Percentiles rank a stretch among this genome's conserved stretches.
Evolutionary conservation across 768 basidiomycete genomes (phyloP).

Genomic region (Rubroboletus satanas): DNA sequence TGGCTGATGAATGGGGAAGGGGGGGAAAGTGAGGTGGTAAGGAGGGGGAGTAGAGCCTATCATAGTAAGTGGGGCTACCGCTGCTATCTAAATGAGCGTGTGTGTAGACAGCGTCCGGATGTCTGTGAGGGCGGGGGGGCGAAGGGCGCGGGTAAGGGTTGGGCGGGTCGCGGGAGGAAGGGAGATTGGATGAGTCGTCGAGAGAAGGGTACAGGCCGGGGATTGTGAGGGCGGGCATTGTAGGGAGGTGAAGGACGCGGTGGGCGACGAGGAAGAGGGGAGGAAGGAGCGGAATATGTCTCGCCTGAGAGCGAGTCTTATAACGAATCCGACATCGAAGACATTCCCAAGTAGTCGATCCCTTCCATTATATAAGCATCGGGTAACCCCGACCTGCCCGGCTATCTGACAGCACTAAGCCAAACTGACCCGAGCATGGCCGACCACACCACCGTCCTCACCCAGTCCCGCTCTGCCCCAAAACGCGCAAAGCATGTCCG

Average conservation of each 20-base stretch:
- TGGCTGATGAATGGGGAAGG: conserved; percentile 17
- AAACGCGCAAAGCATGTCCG: conserved; percentile 63
- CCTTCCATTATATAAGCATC: conserved; percentile 24
- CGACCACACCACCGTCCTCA: conserved; percentile 50
- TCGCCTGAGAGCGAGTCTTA: conserved; percentile 36
- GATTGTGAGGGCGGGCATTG: conserved; percentile 32
- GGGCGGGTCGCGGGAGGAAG: conserved; percentile 2
- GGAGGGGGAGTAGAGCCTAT: conserved; percentile 13
- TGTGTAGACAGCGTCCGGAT: conserved; percentile 13
- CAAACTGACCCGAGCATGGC: conserved; percentile 22
- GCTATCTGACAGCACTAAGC: not conserved
- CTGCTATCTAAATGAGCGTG: conserved; percentile 27
- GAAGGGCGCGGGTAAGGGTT: conserved; percentile 24
- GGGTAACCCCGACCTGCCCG: conserved; percentile 13
- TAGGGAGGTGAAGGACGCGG: not conserved
- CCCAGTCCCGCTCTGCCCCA: conserved; percentile 58
- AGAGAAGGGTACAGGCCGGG: not conserved
- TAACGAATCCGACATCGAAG: conserved; percentile 27
- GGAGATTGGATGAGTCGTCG: conserved; percentile 1
- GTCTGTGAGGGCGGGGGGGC: conserved; percentile 16
- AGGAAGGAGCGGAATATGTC: conserved; percentile 27
- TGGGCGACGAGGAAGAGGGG: not conserved
- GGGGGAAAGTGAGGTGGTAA: conserved; percentile 9
- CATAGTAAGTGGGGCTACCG: conserved; percentile 8
- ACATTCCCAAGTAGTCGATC: conserved; percentile 28